phyloP scores from a whole-genome alignment of 2,329 filamentous ascomycete genomes.

The Microdochium nivale region DNA sequence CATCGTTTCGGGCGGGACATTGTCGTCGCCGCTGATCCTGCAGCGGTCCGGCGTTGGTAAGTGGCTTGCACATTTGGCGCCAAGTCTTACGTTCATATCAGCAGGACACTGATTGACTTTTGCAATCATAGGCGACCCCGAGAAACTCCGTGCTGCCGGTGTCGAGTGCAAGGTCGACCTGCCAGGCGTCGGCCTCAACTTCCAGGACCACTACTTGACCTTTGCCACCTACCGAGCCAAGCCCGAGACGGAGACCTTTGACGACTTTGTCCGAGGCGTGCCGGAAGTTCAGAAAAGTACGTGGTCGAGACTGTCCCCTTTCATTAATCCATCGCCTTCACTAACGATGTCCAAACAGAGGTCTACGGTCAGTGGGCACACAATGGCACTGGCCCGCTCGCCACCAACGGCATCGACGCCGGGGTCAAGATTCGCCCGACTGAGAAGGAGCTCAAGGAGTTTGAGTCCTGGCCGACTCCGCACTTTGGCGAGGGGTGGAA shows the following conservation, averaged over 20 bases:
- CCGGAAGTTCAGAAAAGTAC: slow-evolving; percentile 60
- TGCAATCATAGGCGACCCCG: slow-evolving; percentile 42
- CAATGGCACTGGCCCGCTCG: slow-evolving; percentile 69
- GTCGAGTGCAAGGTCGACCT: slow-evolving; percentile 63
- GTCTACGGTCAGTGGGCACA: slow-evolving; percentile 72
- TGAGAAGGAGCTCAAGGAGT: slow-evolving; percentile 55
- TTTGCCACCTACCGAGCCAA: slow-evolving; percentile 66
- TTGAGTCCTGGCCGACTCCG: slow-evolving; percentile 65
- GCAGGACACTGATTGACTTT: background rate
- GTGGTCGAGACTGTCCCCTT: too few species aligned
- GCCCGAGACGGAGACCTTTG: slow-evolving; percentile 68
- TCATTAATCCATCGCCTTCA: too few species aligned
- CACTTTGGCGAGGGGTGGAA: slow-evolving; percentile 72
- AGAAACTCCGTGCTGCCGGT: slow-evolving; percentile 60
- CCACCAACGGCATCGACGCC: slow-evolving; percentile 73
- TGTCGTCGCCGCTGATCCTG: slow-evolving; percentile 66
- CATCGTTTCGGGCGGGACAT: slow-evolving; percentile 62
- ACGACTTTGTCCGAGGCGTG: slow-evolving; percentile 70
- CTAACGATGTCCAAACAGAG: slow-evolving; percentile 20
- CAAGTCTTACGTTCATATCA: slow-evolving; percentile 1
- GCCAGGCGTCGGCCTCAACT: slow-evolving; percentile 66
- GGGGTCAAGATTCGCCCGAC: slow-evolving; percentile 72
- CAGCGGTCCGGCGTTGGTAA: slow-evolving; percentile 63
- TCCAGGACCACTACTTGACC: slow-evolving; percentile 68
- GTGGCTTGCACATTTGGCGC: background rate